These are phyloP conservation scores for Baorangia bicolor DNA, from an alignment of 768 basidiomycete genomes.

Conservation along the genomic window DNA sequence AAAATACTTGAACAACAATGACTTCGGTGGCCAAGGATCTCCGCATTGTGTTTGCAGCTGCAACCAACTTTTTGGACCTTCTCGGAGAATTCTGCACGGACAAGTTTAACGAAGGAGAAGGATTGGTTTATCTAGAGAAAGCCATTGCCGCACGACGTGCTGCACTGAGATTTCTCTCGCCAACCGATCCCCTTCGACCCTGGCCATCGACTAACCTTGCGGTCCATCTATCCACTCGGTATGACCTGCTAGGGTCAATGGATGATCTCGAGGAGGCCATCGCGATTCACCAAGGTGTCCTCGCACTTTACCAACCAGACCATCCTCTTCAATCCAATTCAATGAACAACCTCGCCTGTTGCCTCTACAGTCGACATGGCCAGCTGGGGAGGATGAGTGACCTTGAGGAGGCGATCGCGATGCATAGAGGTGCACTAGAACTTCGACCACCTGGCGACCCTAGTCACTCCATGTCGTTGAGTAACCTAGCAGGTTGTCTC, in stretches of 20 bases:
- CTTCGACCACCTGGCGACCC: not conserved
- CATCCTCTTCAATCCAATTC: not conserved
- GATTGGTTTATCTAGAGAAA: slow-evolving; percentile 14
- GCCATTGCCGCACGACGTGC: slow-evolving; percentile 16
- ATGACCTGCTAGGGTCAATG: not conserved
- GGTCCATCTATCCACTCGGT: not conserved
- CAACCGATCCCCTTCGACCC: not conserved
- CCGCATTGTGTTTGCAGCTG: not conserved
- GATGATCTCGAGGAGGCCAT: not conserved
- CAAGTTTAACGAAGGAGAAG: not conserved
- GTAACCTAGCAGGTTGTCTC: slow-evolving; percentile 1
- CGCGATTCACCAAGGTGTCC: not conserved
- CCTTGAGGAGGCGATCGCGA: not conserved
- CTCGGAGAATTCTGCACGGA: not conserved
- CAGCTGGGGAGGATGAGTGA: not conserved
- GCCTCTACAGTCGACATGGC: not conserved
- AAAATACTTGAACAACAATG: not conserved
- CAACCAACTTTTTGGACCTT: not conserved
- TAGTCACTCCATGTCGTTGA: not conserved
- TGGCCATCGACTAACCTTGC: not conserved
- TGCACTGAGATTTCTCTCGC: not conserved
- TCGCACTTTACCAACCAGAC: not conserved
- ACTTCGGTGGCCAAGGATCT: not conserved
- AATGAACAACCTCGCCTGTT: not conserved
- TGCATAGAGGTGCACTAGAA: not conserved